Evolutionary conservation across 306 rosid species (phyloP).

Genomic region (Prunus mongolica): DNA sequence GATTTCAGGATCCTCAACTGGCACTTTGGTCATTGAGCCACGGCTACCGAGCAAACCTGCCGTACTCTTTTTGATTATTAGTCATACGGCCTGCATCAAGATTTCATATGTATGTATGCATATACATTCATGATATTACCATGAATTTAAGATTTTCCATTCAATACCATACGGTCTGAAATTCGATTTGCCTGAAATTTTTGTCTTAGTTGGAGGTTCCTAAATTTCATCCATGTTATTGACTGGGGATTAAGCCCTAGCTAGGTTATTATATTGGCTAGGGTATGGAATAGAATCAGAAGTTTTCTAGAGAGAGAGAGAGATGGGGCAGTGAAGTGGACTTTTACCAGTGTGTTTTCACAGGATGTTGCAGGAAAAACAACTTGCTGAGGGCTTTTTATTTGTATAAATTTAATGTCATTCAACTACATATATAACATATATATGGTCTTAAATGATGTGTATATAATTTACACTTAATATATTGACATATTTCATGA

Average conservation of each 20-base stretch:
- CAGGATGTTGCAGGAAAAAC: not conserved
- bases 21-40: conserved; percentile 43
- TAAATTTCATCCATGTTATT: not conserved
- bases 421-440: not conserved
- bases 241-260: conserved; percentile 12
- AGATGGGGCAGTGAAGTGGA: not conserved
- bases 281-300: conserved; percentile 3
- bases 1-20: conserved; percentile 25
- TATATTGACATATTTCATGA: too few species aligned
- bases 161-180: not conserved
- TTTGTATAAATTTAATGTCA: not conserved
- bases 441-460: not conserved
- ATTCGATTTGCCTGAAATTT: not conserved
- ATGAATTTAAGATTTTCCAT: not conserved
- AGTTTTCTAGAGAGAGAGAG: conserved; percentile 14
- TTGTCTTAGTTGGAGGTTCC: not conserved
- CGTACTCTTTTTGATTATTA: conserved; percentile 5
- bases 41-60: not conserved
- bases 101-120: not conserved
- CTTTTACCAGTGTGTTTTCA: not conserved
- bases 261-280: not conserved
- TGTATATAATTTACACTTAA: not conserved
- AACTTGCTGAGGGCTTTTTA: not conserved
- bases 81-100: not conserved
- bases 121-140: not conserved